Base-by-base conservation (phyloP, 202 grass and related monocot genomes). In the Dendrocalamus latiflorus region DNA sequence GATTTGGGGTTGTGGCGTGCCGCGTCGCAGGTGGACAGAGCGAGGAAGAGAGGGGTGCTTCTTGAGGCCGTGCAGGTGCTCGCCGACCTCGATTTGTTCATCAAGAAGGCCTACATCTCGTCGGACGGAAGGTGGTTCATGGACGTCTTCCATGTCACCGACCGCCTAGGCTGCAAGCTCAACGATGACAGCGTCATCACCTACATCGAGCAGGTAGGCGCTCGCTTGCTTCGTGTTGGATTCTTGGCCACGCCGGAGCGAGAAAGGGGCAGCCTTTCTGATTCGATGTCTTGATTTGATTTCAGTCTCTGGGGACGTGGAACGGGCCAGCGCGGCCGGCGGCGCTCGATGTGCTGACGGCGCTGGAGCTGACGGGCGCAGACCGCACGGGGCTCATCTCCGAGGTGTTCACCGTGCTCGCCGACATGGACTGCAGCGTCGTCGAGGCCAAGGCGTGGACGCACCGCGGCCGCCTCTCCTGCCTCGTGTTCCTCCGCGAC, bases 121-220 rank as follows among this genome's bases (percentile, higher is more conserved):
- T 98, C 93, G 0, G 96, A 98, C 39, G 87, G 96, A 0, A 20
- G 89, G 11, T 98, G 96, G 96, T 98, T 98, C 91, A 98, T 98
- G 96, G 91, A 98, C 55, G 96, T 95, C 41, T 98, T 98, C 88
- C 96, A 98, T 58, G 96, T 98, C 55, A 95, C 96, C 39, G 96
- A 98, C 65, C 89, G 90, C 26, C 89, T 72, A 15, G 96, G 93
- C 39, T 16, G 65, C 41, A 98, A 98, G 84, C 96, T 98, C 81
- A 87, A 91, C 77, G 93, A 92, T 80, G 91, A 86, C 34, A 89
- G 85, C 64, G 91, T 95, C 79, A 79, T 93, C 79, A 22, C 83
- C 59, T 98, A 92, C 87, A 93, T 98, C 82, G 48, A 93, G 64
- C 92, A 93, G 87, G 93, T 93, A 42, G 1, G n/a, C 6, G 18